These are phyloP conservation scores for Persicaria tinctoria DNA, from an alignment of 148 eudicot genomes.

Conservation along the genomic window DNA sequence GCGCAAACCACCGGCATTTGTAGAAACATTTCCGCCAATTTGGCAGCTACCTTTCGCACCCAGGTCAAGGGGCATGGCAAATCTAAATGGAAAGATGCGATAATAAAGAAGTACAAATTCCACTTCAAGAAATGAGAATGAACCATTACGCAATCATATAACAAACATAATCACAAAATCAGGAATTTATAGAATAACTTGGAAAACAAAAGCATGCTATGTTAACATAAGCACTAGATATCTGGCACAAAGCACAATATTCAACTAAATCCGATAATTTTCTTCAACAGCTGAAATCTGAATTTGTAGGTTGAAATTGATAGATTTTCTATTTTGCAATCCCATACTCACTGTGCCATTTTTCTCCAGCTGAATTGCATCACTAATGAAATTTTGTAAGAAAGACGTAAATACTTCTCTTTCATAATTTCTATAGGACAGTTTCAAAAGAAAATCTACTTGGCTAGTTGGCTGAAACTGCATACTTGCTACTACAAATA, in stretches of 20 bases:
- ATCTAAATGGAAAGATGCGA: constrained; percentile 34
- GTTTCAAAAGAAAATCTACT: background rate
- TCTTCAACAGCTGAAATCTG: background rate
- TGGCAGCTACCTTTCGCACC: constrained; percentile 99
- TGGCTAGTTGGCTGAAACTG: background rate
- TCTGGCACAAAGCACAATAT: constrained; percentile 2
- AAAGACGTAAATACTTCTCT: background rate
- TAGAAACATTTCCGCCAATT: constrained; percentile 96
- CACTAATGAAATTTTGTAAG: background rate
- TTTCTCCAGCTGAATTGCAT: background rate
- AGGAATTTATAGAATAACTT: constrained; percentile 7
- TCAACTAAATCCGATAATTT: constrained; percentile 1
- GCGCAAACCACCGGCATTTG: constrained; percentile 97
- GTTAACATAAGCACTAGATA: background rate
- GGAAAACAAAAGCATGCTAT: background rate
- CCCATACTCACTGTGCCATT: background rate
- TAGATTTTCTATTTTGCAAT: background rate
- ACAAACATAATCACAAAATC: background rate
- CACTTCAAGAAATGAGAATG: background rate
- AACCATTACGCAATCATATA: background rate
- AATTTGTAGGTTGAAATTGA: background rate
- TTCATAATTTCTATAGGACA: background rate
- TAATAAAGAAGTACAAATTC: background rate
- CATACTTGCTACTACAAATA: background rate
- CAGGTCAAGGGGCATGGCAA: constrained; percentile 93